Evolutionary conservation across 2,329 filamentous ascomycete genomes (phyloP).

Genomic region (Cladophialophora carrionii): DNA sequence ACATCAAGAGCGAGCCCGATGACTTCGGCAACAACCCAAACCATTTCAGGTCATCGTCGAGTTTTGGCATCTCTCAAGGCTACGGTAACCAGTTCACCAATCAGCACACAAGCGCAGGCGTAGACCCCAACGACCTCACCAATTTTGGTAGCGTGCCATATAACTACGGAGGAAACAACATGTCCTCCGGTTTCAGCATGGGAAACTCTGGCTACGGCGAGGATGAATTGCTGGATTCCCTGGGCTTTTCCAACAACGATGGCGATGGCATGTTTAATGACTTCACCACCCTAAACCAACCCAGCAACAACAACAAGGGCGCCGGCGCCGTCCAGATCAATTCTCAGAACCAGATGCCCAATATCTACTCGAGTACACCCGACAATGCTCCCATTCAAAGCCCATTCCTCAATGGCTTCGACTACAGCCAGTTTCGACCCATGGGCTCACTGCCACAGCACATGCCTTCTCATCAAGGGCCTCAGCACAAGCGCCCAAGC

Average conservation of each 20-base stretch:
- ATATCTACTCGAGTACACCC: slow-evolving; percentile 86
- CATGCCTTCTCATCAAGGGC: slow-evolving; percentile 42
- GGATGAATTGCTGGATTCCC: slow-evolving; percentile 73
- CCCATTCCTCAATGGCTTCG: slow-evolving; percentile 77
- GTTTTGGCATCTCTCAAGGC: slow-evolving; percentile 41
- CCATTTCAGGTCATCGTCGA: slow-evolving; percentile 51
- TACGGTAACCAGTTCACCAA: slow-evolving; percentile 55
- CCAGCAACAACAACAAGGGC: slow-evolving; percentile 58
- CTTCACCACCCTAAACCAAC: slow-evolving; percentile 39
- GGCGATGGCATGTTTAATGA: slow-evolving; percentile 34
- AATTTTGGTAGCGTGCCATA: slow-evolving; percentile 56
- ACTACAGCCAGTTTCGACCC: slow-evolving; percentile 73
- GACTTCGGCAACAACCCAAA: slow-evolving; percentile 61
- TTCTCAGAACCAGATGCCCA: slow-evolving; percentile 68
- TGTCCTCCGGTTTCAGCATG: slow-evolving; percentile 73
- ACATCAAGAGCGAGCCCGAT: slow-evolving; percentile 70
- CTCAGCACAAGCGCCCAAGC: slow-evolving; percentile 62
- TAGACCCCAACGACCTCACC: slow-evolving; percentile 81
- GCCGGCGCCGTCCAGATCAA: slow-evolving; percentile 60
- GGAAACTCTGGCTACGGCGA: slow-evolving; percentile 79
- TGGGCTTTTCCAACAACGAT: slow-evolving; percentile 46
- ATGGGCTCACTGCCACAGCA: slow-evolving; percentile 49
- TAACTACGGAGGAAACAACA: slow-evolving; percentile 66
- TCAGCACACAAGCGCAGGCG: slow-evolving; percentile 57
- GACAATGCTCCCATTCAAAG: slow-evolving; percentile 91